These are phyloP conservation scores for Nigrospora sphaerica DNA, from an alignment of 2,329 filamentous ascomycete genomes.

Conservation along the genomic window DNA sequence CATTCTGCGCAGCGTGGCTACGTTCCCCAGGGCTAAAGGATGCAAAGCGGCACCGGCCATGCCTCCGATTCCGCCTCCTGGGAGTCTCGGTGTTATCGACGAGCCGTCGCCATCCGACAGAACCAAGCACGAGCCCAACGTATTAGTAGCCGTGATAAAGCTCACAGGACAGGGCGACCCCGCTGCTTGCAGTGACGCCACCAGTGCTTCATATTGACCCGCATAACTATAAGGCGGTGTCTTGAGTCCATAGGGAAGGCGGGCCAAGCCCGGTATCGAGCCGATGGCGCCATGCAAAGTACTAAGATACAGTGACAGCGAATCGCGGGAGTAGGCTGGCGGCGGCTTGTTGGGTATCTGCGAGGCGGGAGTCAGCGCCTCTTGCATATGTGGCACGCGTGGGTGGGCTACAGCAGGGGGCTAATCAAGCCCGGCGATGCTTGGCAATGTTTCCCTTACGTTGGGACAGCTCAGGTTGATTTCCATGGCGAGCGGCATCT, in stretches of 20 bases:
- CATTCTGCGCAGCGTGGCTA: slow-evolving; percentile 55
- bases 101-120: slow-evolving; percentile 25
- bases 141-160: slow-evolving; percentile 72
- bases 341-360: slow-evolving; percentile 57
- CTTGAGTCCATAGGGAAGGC: slow-evolving; percentile 55
- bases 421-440: too few species aligned
- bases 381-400: too few species aligned
- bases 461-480: slow-evolving; percentile 77
- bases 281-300: slow-evolving; percentile 26
- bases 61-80: slow-evolving; percentile 56
- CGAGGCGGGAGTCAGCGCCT: too few species aligned
- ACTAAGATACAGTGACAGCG: slow-evolving; percentile 48
- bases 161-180: slow-evolving; percentile 35
- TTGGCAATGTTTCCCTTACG: neutral
- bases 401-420: too few species aligned
- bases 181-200: slow-evolving; percentile 36
- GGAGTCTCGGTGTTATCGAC: slow-evolving; percentile 36
- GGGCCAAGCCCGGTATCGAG: slow-evolving; percentile 1
- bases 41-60: slow-evolving; percentile 68
- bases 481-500: slow-evolving; percentile 58
- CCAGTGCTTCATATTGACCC: slow-evolving; percentile 54
- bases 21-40: slow-evolving; percentile 68
- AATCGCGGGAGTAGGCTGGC: slow-evolving; percentile 55
- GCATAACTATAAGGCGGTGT: slow-evolving; percentile 69
- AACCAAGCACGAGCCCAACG: slow-evolving; percentile 61